Base-by-base conservation (phyloP, 805 yeast species). In the Starmerella vitae region DNA sequence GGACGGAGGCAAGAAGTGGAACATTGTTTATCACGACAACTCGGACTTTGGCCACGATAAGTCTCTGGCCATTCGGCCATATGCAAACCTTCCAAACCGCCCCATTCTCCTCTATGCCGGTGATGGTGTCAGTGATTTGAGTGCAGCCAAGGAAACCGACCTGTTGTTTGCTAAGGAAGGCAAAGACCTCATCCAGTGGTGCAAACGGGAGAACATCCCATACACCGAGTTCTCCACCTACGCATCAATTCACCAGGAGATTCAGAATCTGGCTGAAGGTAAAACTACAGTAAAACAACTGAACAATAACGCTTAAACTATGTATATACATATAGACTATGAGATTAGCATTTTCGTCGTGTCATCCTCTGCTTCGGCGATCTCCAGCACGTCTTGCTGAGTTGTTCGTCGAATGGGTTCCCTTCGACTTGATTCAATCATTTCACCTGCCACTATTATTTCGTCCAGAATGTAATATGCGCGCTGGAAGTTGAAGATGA, bases 121-220 rank as follows among this genome's bases (percentile, higher is more conserved):
- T 43, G 99, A 91, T 59, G 99, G 99, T 47, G 95, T 91, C 24
- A 78, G 93, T 33, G 99, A 91, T 60, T 66, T 91, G 50, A 74
- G 84, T 42, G 98, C 98, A 19, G 96, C 97, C 19, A 78, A 80
- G 55, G 95, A 91, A 60, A 85, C 98, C 30, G 88, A 91, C 59
- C 66, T 88, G 50, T 64, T 91, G 48, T 91, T 88, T 61, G 98
- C 98, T 33, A 88, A 85, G 64, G 74, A 74, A 48, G 98, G 96
- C 36, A 75, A 79, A 53, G 97, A 91, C 57, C 70, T 91, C 51
- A 78, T 88, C 50, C 77, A 76, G 29, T 88, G 75, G 64, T 91
- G 97, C 63, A 70, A 69, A 49, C 65, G 76, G 34, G 88, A 85
- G 57, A 65, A 71, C 26, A 80, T 91, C 47, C 93, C 94, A 15